Evolutionary conservation across 805 yeast genomes (phyloP).

Genomic region (Torulaspora indica): DNA sequence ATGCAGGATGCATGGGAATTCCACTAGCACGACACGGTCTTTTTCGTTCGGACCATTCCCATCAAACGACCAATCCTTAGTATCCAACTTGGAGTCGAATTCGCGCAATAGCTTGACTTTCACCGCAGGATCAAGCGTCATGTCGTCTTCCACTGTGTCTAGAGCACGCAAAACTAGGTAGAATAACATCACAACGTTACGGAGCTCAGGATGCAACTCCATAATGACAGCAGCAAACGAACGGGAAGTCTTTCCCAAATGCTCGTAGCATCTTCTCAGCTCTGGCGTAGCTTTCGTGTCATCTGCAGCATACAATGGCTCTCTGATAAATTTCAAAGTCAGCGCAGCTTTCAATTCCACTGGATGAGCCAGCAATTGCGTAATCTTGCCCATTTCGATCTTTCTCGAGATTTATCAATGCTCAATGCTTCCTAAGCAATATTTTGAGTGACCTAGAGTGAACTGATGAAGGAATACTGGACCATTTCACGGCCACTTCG

Average conservation of each 20-base stretch:
- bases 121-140: conserved; percentile 66
- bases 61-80: conserved; percentile 74
- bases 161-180: conserved; percentile 83
- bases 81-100: conserved; percentile 59
- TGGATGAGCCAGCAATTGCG: conserved; percentile 64
- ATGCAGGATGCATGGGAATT: conserved; percentile 62
- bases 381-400: conserved; percentile 52
- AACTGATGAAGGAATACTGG: not conserved
- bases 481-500: not conserved
- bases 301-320: conserved; percentile 48
- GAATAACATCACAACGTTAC: conserved; percentile 76
- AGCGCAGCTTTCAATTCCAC: conserved; percentile 63
- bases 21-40: conserved; percentile 76
- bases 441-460: not conserved
- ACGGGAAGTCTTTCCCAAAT: conserved; percentile 70
- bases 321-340: conserved; percentile 54
- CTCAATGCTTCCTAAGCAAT: not conserved
- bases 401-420: not conserved
- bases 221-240: conserved; percentile 91
- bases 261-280: conserved; percentile 59
- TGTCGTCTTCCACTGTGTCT: conserved; percentile 95
- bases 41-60: conserved; percentile 72
- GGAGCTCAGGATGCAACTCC: conserved; percentile 85
- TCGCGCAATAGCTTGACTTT: conserved; percentile 70
- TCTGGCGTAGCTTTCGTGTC: conserved; percentile 40